phyloP scores from a whole-genome alignment of 2,329 filamentous ascomycete genomes.

The Ascochyta pisi region DNA sequence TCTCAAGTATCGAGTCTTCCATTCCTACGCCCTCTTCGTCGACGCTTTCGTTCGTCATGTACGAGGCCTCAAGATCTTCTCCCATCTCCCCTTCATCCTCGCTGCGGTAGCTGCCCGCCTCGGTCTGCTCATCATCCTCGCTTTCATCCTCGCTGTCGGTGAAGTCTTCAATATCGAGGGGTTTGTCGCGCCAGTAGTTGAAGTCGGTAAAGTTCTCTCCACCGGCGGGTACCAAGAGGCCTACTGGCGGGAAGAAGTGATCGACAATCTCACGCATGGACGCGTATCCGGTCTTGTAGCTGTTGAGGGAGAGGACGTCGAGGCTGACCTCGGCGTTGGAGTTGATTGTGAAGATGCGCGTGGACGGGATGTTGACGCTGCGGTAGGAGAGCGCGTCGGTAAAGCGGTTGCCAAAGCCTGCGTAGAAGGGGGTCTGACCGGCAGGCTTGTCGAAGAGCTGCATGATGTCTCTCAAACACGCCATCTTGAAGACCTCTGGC shows the following conservation, averaged over 20 bases:
- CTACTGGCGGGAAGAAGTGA: conserved; percentile 95
- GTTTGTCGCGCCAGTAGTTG: conserved; percentile 89
- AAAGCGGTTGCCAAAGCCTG: conserved; percentile 93
- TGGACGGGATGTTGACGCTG: conserved; percentile 92
- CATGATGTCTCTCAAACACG: conserved; percentile 91
- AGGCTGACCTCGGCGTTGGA: conserved; percentile 94
- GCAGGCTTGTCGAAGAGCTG: conserved; percentile 72
- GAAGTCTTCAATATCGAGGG: conserved; percentile 86
- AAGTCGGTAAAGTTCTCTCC: conserved; percentile 98
- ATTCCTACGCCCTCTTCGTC: conserved; percentile 52
- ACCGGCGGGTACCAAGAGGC: conserved; percentile 82
- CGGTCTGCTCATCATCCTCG: conserved; percentile 57
- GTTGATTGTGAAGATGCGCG: conserved; percentile 98
- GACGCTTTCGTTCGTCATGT: conserved; percentile 60
- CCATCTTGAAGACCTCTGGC: conserved; percentile 99
- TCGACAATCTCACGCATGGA: conserved; percentile 97
- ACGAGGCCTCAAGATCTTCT: conserved; percentile 62
- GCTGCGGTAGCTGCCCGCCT: conserved; percentile 51
- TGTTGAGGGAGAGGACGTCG: conserved; percentile 88
- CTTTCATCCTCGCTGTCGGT: conserved; percentile 73
- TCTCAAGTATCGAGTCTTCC: conserved; percentile 58
- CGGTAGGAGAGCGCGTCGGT: conserved; percentile 97
- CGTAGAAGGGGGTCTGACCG: conserved; percentile 86
- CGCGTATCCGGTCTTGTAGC: conserved; percentile 95
- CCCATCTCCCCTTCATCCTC: conserved; percentile 59